Conservation (phyloP, 106 monocot genomes). For the Dendrobium huoshanense region DNA sequence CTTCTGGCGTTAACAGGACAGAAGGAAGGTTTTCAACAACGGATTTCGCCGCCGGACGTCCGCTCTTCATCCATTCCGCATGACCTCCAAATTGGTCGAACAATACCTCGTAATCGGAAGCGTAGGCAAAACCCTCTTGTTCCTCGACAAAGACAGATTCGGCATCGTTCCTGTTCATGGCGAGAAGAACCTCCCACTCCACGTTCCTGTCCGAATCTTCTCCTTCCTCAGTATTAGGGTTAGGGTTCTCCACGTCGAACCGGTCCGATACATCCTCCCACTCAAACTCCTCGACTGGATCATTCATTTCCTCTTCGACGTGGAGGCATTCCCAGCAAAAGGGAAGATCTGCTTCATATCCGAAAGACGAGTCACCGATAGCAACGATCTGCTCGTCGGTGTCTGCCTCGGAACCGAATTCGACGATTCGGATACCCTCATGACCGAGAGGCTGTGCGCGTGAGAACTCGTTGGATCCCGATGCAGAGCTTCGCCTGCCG, state of each 20-base stretch:
- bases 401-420: conserved; percentile 35
- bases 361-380: conserved; percentile 5
- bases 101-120: conserved; percentile 39
- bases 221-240: neutral
- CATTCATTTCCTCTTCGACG: conserved; percentile 34
- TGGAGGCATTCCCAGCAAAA: conserved; percentile 60
- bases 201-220: conserved; percentile 21
- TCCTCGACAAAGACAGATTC: conserved; percentile 37
- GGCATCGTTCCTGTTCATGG: neutral
- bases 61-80: conserved; percentile 29
- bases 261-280: conserved; percentile 74
- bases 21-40: conserved; percentile 60
- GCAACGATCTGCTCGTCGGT: conserved; percentile 39
- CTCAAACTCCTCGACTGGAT: conserved; percentile 50
- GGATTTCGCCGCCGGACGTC: conserved; percentile 63
- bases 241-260: neutral
- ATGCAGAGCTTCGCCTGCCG: conserved; percentile 12
- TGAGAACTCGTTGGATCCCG: conserved; percentile 24
- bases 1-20: conserved; percentile 33
- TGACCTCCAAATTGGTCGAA: conserved; percentile 65
- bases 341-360: conserved; percentile 9
- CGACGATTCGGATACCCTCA: conserved; percentile 20
- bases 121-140: conserved; percentile 55
- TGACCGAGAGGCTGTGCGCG: conserved; percentile 12
- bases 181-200: conserved; percentile 31